Evolutionary conservation across 805 yeast species (phyloP), one percentile per base, ranked within the genome.

Genomic region (Yamadazyma kitorensis): DNA sequence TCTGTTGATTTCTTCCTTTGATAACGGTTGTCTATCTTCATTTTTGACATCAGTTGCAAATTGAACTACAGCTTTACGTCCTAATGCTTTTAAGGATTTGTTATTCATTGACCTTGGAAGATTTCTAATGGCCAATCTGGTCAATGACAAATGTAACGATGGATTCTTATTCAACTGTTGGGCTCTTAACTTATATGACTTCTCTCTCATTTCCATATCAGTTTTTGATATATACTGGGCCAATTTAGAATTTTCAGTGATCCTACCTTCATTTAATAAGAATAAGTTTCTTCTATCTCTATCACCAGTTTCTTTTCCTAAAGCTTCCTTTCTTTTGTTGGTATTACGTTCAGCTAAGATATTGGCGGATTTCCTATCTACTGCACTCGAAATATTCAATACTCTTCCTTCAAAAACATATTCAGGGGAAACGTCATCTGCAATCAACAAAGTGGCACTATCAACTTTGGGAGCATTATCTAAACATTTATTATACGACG

Each of bases 391-490:
- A 25, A 93, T 73, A 10, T 94, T 83, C 43, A 93, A 63, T 24
- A 93, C 82, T 52, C 98, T 81, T 18, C 98, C 97, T 54, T 91
- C 93, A 55, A 80, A 87, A 13, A 91, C 96, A 47, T 91, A 93
- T 33, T 74, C 77, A 16, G 95, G 85, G 19, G 87, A 78, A 29
- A 87, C 95, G 56, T 91, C 97, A 57, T 91, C 98, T 9, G 97
- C 82, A 38, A 93, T 80, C 48, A 93, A 71, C 52, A 87, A 67
- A 4, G 88, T 78, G 10, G 78, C 68, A 11, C 74, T 59, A 5
- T 64, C 66, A 13, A 78, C 72, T 27, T 77, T 76, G 16, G 98
- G 98, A 0, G 97, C 96, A 49, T 78, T 72, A 4, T 69, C 68
- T 22, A 89, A 55, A 62, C 97, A 89, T 34, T 74, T 72, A 20